phyloP scores from a whole-genome alignment of 768 basidiomycete genomes.

The Mycena olivaceomarginata region DNA sequence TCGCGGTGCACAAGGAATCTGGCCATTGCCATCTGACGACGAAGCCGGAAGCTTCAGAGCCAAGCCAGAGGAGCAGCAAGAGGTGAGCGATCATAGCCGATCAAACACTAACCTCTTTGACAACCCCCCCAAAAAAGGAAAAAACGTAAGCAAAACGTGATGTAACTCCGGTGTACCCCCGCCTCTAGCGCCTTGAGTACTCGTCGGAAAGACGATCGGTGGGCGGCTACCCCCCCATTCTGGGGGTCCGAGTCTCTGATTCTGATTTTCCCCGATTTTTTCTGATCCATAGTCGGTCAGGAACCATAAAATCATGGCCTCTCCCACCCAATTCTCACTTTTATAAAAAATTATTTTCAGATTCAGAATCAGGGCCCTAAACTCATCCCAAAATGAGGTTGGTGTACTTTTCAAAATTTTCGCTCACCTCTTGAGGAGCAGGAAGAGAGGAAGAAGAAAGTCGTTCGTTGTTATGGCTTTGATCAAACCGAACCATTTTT shows the following conservation, averaged over 20 bases:
- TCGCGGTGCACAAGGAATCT: too few species aligned
- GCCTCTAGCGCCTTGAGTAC: not conserved
- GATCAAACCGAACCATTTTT: too few species aligned
- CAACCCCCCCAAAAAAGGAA: conserved; percentile 1
- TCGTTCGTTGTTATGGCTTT: too few species aligned
- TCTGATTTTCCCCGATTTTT: conserved; percentile 7
- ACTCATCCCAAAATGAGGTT: not conserved
- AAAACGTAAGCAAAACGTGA: conserved; percentile 10
- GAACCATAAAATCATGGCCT: not conserved
- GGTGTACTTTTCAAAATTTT: conserved; percentile 12
- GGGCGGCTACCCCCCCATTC: not conserved
- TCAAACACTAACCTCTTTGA: too few species aligned
- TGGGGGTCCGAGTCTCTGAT: not conserved
- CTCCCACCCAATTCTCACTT: conserved; percentile 2
- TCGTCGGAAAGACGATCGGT: not conserved
- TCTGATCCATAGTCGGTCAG: not conserved
- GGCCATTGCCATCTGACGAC: too few species aligned
- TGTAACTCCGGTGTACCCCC: not conserved
- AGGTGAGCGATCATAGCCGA: too few species aligned
- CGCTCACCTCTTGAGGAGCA: not conserved
- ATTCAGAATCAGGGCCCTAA: conserved; percentile 17
- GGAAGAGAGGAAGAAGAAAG: too few species aligned
- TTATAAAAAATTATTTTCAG: conserved; percentile 1
- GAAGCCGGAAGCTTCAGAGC: too few species aligned
- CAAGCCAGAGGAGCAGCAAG: too few species aligned